Evolutionary conservation across 495 filamentous ascomycete species (phyloP).

Genomic region (Penicillium bovifimosum): DNA sequence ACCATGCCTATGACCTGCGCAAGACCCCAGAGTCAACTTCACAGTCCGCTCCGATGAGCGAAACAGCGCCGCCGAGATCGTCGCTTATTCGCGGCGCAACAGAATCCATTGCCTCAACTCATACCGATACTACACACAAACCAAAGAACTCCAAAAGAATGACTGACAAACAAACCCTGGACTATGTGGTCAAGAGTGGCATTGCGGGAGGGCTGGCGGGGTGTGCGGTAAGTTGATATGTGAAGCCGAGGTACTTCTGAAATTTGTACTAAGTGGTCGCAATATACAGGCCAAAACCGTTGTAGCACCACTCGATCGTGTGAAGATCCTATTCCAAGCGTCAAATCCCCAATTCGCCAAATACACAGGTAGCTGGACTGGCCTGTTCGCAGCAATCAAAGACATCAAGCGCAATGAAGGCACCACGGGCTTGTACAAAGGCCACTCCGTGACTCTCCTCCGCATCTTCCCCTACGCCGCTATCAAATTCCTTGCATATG

Average conservation of each 20-base stretch:
- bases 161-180: constrained; percentile 63
- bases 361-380: constrained; percentile 83
- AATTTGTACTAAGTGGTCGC: constrained; percentile 2
- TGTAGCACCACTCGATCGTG: constrained; percentile 91
- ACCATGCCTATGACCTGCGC: constrained; percentile 24
- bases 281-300: constrained; percentile 80
- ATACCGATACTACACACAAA: constrained; percentile 6
- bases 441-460: constrained; percentile 88
- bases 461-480: constrained; percentile 96
- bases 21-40: constrained; percentile 15
- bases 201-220: constrained; percentile 85
- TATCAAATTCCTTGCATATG: constrained; percentile 96
- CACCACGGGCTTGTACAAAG: constrained; percentile 71
- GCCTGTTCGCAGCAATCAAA: constrained; percentile 67
- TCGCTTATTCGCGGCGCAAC: constrained; percentile 20
- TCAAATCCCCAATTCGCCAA: constrained; percentile 89
- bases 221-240: constrained; percentile 60
- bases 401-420: constrained; percentile 79
- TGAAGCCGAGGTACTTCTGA: background rate
- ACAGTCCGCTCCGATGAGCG: constrained; percentile 33
- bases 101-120: constrained; percentile 1
- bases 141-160: constrained; percentile 24
- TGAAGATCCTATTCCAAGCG: constrained; percentile 98
- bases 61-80: constrained; percentile 25
- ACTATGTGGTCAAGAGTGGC: constrained; percentile 77